A percentile compares a stretch with the other conserved stretches of the same genome.
Conservation (phyloP, 345 rosid species). For the Hypericum perforatum region DNA sequence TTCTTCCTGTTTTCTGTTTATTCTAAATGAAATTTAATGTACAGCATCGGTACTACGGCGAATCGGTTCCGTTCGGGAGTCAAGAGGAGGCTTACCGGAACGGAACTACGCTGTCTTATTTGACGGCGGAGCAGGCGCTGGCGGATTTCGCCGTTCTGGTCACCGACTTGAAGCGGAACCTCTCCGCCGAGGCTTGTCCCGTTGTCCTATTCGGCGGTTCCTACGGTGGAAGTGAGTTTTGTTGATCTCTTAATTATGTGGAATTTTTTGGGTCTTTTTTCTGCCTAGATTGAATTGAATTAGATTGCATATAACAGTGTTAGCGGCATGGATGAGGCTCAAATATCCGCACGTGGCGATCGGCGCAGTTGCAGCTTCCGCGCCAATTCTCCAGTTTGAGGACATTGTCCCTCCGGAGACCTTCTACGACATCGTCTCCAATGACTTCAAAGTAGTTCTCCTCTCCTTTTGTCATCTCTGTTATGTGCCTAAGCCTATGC, state of each 20-base stretch:
- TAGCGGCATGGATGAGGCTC: constrained; percentile 97
- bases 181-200: constrained; percentile 75
- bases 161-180: constrained; percentile 61
- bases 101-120: constrained; percentile 50
- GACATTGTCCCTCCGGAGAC: constrained; percentile 76
- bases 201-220: constrained; percentile 94
- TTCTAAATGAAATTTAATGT: background rate
- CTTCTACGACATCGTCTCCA: constrained; percentile 75
- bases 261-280: no score
- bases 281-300: background rate
- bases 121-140: constrained; percentile 89
- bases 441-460: constrained; percentile 51
- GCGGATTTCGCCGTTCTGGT: constrained; percentile 76
- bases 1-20: no score
- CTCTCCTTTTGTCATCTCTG: background rate
- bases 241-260: background rate
- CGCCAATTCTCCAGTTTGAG: constrained; percentile 92
- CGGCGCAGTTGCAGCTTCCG: constrained; percentile 90
- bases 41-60: constrained; percentile 82
- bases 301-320: constrained; percentile 44
- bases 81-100: constrained; percentile 59
- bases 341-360: constrained; percentile 87
- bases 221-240: constrained; percentile 86
- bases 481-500: background rate
- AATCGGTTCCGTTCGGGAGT: constrained; percentile 66